Conservation (phyloP, 768 basidiomycete genomes). For the Suillus americanus region DNA sequence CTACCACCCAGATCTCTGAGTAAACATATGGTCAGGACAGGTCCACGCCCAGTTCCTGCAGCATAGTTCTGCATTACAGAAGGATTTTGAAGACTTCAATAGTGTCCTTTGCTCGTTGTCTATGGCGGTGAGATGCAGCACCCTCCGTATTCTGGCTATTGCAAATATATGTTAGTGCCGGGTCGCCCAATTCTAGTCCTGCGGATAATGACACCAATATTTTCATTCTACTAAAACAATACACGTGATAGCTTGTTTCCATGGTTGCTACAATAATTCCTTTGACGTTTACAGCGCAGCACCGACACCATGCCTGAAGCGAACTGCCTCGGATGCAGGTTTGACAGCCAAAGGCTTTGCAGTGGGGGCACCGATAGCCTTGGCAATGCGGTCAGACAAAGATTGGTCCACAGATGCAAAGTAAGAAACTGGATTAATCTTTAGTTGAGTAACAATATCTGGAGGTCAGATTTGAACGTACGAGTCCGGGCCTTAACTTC, state of each 20-base stretch:
- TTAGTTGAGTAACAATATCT: not conserved
- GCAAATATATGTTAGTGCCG: not conserved
- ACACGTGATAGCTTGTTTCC: slow-evolving; percentile 2
- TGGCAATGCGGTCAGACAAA: slow-evolving; percentile 77
- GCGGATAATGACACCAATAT: not conserved
- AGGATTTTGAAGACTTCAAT: not conserved
- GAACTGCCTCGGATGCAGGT: slow-evolving; percentile 56
- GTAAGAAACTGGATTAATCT: slow-evolving; percentile 54
- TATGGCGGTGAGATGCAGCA: not conserved
- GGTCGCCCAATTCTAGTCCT: not conserved
- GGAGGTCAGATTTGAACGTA: slow-evolving; percentile 37
- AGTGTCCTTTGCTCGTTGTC: not conserved
- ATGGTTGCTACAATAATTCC: not conserved
- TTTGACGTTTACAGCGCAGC: not conserved
- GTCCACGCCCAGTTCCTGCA: not conserved
- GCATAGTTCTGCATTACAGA: not conserved
- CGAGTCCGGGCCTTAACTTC: slow-evolving; percentile 65
- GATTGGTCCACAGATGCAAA: slow-evolving; percentile 79
- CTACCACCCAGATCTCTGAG: not conserved
- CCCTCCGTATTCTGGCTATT: not conserved
- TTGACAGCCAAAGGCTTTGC: slow-evolving; percentile 64
- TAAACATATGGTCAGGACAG: not conserved
- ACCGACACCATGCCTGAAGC: slow-evolving; percentile 38
- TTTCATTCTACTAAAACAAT: slow-evolving; percentile 1
- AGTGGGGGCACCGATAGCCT: slow-evolving; percentile 58